Evolutionary conservation across 2,329 filamentous ascomycete genomes (phyloP).

Genomic region (Penicillium griseofulvum): DNA sequence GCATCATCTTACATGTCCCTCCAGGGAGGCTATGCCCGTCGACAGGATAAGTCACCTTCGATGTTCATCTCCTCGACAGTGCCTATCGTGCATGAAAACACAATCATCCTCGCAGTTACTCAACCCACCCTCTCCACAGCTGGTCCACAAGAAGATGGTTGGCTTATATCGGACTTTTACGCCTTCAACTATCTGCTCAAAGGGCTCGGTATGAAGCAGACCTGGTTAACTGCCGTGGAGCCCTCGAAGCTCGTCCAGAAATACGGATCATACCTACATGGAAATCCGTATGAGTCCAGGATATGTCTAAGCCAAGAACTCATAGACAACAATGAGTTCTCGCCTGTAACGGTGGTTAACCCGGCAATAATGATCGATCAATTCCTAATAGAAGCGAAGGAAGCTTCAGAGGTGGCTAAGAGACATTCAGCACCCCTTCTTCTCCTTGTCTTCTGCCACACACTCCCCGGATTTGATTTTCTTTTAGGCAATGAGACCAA

Average conservation of each 20-base stretch:
- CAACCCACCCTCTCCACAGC: too few relatives aligned
- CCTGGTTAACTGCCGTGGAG: background rate
- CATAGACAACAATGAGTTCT: background rate
- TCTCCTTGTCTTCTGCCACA: conserved; percentile 4
- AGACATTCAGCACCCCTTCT: background rate
- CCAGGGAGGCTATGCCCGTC: too few relatives aligned
- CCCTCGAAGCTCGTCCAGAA: background rate
- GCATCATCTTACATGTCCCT: too few relatives aligned
- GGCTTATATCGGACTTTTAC: background rate
- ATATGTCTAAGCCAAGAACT: background rate
- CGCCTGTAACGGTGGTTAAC: background rate
- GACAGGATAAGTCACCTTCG: too few relatives aligned
- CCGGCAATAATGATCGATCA: background rate
- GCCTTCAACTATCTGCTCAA: conserved; percentile 1
- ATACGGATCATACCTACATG: background rate
- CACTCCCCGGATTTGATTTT: background rate
- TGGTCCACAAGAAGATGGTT: background rate
- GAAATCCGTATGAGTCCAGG: background rate
- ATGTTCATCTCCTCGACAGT: too few relatives aligned
- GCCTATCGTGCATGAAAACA: too few relatives aligned
- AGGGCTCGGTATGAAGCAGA: background rate
- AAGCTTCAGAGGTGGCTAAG: conserved; percentile 1
- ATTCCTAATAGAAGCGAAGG: background rate
- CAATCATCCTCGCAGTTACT: too few relatives aligned
- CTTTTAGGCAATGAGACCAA: too few relatives aligned